These are phyloP conservation scores for Halophytophthora batemanensis DNA, from an alignment of 352 stramenopile genomes.

Conservation along the genomic window DNA sequence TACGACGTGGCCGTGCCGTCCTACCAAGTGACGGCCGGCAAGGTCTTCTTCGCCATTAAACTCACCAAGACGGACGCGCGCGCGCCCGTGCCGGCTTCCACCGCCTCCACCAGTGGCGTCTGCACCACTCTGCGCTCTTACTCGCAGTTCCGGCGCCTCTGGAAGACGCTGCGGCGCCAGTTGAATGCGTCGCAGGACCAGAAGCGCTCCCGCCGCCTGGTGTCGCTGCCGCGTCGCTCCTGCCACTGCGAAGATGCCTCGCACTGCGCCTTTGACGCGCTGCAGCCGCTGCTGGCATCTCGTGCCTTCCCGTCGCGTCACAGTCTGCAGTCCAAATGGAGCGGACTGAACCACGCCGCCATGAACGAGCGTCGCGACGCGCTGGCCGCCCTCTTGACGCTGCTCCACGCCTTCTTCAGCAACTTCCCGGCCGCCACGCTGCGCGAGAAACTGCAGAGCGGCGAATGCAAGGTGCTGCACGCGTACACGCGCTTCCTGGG, in stretches of 20 bases:
- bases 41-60: slow-evolving; percentile 29
- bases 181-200: slow-evolving; percentile 7
- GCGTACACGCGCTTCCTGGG: slow-evolving; percentile 53
- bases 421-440: slow-evolving; percentile 31
- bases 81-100: slow-evolving; percentile 12
- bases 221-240: slow-evolving; percentile 8
- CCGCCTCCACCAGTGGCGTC: slow-evolving; percentile 10
- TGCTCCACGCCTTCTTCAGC: slow-evolving; percentile 43
- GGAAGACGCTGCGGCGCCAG: slow-evolving; percentile 33
- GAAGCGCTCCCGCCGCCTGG: slow-evolving; percentile 4
- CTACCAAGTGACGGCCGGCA: slow-evolving; percentile 30
- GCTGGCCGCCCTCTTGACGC: slow-evolving; percentile 38
- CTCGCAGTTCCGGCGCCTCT: slow-evolving; percentile 61
- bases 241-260: slow-evolving; percentile 30
- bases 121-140: slow-evolving; percentile 43
- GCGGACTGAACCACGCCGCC: slow-evolving; percentile 22
- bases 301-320: slow-evolving; percentile 39
- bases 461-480: slow-evolving; percentile 37
- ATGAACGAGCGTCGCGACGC: slow-evolving; percentile 34
- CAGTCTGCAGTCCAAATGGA: slow-evolving; percentile 25
- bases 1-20: slow-evolving; percentile 30
- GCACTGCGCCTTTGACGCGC: slow-evolving; percentile 44
- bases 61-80: slow-evolving; percentile 23
- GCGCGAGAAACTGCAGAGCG: slow-evolving; percentile 35
- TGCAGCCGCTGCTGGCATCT: slow-evolving; percentile 31